Evolutionary conservation across 2,329 filamentous ascomycete species (phyloP).

Genomic region (Fusarium brachygibbosum): DNA sequence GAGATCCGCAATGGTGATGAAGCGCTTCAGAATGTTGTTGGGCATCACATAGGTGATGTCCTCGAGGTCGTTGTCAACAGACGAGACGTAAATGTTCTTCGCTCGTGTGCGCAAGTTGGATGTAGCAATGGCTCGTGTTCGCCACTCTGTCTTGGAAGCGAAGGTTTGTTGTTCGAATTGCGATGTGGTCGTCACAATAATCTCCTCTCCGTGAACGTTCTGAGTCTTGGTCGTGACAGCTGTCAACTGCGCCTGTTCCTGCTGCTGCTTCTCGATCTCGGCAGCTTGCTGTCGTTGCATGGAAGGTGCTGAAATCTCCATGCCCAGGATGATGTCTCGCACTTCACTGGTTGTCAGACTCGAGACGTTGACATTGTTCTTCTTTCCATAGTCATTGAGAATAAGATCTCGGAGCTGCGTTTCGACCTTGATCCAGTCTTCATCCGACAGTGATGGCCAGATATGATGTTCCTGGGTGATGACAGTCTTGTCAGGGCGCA

Average conservation of each 20-base stretch:
- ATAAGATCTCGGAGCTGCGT: constrained; percentile 95
- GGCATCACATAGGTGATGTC: constrained; percentile 98
- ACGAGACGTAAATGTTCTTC: constrained; percentile 99
- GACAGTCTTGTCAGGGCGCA: constrained; percentile 96
- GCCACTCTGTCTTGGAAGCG: constrained; percentile 98
- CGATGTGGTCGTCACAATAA: constrained; percentile 97
- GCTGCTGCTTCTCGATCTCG: constrained; percentile 98
- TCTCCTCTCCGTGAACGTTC: constrained; percentile 96
- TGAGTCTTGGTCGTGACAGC: constrained; percentile 98
- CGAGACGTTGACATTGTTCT: constrained; percentile 99
- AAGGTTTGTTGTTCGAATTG: constrained; percentile 98
- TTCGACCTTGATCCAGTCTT: constrained; percentile 99
- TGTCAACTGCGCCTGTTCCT: constrained; percentile 95
- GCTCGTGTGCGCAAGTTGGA: constrained; percentile 93
- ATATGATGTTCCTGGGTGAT: constrained; percentile 99
- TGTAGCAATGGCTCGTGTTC: constrained; percentile 94
- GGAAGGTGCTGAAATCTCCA: constrained; percentile 98
- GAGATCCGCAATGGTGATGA: constrained; percentile 97
- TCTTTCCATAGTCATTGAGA: constrained; percentile 98
- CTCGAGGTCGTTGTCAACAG: constrained; percentile 91
- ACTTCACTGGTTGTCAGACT: constrained; percentile 97
- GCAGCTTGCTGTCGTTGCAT: constrained; percentile 98
- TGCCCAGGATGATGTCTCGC: constrained; percentile 97
- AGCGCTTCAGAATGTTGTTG: constrained; percentile 97
- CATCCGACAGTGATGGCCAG: constrained; percentile 93